Percentiles rank a stretch among this genome's conserved stretches.
Conservation (phyloP, 2,329 filamentous ascomycete genomes). For the Calcarisporium arbuscula region DNA sequence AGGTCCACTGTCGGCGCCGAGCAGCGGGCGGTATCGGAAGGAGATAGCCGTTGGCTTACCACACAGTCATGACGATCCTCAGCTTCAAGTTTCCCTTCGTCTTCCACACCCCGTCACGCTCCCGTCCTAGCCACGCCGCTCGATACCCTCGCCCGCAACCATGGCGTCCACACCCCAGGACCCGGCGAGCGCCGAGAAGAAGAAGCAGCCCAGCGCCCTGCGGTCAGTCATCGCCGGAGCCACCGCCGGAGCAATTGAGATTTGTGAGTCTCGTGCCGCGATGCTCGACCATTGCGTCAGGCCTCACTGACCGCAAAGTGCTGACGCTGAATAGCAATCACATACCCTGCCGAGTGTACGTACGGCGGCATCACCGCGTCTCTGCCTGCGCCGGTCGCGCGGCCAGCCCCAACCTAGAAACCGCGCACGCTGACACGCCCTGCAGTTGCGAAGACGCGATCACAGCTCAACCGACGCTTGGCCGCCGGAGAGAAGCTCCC, state of each 20-base stretch:
- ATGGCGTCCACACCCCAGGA: slow-evolving; percentile 24
- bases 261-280: slow-evolving; percentile 55
- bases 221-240: slow-evolving; percentile 89
- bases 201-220: slow-evolving; percentile 64
- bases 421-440: slow-evolving; percentile 5
- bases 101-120: no score
- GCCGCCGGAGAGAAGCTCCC: slow-evolving; percentile 80
- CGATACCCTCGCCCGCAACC: slow-evolving; percentile 8
- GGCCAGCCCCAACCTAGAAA: slow-evolving; percentile 7
- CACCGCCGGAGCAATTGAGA: slow-evolving; percentile 91
- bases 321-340: slow-evolving; percentile 53
- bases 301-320: slow-evolving; percentile 18
- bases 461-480: slow-evolving; percentile 83
- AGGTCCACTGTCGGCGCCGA: no score
- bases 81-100: no score
- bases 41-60: no score
- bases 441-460: slow-evolving; percentile 85
- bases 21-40: no score
- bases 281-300: background rate
- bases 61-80: no score
- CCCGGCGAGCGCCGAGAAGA: slow-evolving; percentile 19
- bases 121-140: no score
- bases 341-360: slow-evolving; percentile 88
- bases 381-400: slow-evolving; percentile 1
- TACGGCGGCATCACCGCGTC: slow-evolving; percentile 11